These are phyloP conservation scores for Chaetomium sp. DNA, from an alignment of 2,329 filamentous ascomycete species.

Conservation along the genomic window DNA sequence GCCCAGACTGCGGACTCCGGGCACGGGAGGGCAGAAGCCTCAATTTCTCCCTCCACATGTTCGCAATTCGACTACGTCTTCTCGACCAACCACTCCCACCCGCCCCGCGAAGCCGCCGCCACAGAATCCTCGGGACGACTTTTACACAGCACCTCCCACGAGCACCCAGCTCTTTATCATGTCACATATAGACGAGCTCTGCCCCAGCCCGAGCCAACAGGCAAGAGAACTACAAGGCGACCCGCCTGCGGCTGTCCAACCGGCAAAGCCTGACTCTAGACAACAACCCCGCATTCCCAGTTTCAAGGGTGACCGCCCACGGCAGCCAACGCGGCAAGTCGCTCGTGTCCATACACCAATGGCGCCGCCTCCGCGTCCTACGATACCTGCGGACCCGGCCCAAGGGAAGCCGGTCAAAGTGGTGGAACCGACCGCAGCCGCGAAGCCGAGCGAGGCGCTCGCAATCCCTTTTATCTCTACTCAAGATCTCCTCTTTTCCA, in stretches of 20 bases:
- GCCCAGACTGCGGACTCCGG: neutral
- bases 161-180: constrained; percentile 32
- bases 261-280: constrained; percentile 22
- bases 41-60: constrained; percentile 18
- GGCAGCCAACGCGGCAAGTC: neutral
- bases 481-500: constrained; percentile 51
- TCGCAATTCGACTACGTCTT: neutral
- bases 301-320: neutral
- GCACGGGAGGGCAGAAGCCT: constrained; percentile 10
- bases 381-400: neutral
- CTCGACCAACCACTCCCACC: neutral
- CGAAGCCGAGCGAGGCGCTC: neutral
- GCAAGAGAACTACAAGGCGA: constrained; percentile 54
- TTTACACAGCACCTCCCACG: constrained; percentile 17
- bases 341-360: neutral
- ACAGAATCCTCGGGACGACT: neutral
- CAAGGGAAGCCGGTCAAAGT: neutral
- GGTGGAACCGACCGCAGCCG: neutral
- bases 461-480: constrained; percentile 46
- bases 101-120: neutral
- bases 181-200: constrained; percentile 39
- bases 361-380: constrained; percentile 10
- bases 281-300: no score
- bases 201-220: constrained; percentile 46
- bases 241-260: constrained; percentile 30